Conservation (phyloP, 192 early-diverging fungal species). For the Lobosporangium transversale region DNA sequence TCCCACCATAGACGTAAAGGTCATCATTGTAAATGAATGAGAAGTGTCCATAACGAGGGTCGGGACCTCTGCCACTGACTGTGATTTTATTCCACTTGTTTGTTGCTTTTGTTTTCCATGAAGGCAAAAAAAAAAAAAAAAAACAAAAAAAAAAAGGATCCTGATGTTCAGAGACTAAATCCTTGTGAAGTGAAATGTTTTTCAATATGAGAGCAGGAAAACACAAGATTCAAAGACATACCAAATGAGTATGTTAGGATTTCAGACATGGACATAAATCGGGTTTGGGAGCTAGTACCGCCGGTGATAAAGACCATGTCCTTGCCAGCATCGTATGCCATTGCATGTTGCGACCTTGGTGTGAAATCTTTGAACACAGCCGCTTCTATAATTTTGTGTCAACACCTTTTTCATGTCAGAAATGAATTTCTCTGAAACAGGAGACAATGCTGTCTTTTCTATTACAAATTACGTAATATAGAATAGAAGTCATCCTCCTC, state of each 20-base stretch:
- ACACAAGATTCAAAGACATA: background rate
- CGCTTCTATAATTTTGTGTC: constrained; percentile 20
- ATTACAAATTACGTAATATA: too few species aligned
- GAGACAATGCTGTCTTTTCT: too few species aligned
- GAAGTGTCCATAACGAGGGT: constrained; percentile 41
- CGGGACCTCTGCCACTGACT: background rate
- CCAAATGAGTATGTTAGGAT: constrained; percentile 31
- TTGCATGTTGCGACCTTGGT: constrained; percentile 39
- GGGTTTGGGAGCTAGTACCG: constrained; percentile 14
- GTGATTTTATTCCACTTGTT: constrained; percentile 38
- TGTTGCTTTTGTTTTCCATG: background rate
- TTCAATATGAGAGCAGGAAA: background rate
- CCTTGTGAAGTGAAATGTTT: background rate
- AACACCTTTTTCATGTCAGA: too few species aligned
- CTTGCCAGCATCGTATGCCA: constrained; percentile 45
- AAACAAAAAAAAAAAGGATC: background rate
- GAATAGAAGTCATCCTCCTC: background rate
- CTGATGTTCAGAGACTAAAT: too few species aligned
- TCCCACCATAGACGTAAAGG: constrained; percentile 44
- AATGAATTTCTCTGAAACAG: too few species aligned
- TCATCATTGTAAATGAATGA: constrained; percentile 33
- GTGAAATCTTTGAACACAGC: constrained; percentile 31
- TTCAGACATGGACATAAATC: background rate
- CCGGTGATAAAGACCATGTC: constrained; percentile 49
- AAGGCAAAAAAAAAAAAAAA: background rate